Evolutionary conservation across 352 stramenopile species (phyloP), one percentile per base, ranked within the genome.

Genomic region (Phytophthora idaei): DNA sequence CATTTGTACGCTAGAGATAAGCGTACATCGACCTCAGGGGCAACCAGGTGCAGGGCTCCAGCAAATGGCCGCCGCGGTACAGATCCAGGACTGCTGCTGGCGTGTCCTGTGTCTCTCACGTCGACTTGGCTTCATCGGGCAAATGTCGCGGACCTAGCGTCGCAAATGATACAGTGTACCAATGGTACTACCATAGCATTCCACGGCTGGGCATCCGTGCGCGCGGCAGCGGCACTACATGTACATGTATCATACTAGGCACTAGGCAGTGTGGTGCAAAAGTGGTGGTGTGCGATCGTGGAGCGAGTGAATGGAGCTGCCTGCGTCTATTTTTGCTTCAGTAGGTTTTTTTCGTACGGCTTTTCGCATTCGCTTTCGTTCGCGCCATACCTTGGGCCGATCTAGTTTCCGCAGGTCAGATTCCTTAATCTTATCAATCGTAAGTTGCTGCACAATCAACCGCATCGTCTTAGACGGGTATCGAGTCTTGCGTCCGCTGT

Each of bases 341-440:
- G 37, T 50, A 42, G 54, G 65, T 73, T 73, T 21, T 21, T 21
- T 21, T 73, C 59, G n/a, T 52, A 21, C 32, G 47, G 11, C 65
- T 31, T 64, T 73, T 73, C 65, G 32, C 25, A 42, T 10, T 51
- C 46, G 51, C 50, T 58, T 67, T 67, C 59, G 31, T 67, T 67
- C 58, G 57, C 51, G 53, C 34, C 48, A 36, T 17, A 5, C 6
- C 12, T 17, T 37, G 11, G 2, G 5, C 14, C 2, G 17, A 37
- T 54, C 36, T 44, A 12, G 11, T 61, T 64, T 57, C 44, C 15
- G 41, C 59, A 64, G 65, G 52, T 64, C 29, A 3, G 15, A 1
- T 4, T 2, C n/a, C 3, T 49, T 54, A 10, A 12, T 6, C 17
- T 14, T 48, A 11, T 17, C 15, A 25, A 27, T 57, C 21, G 34